phyloP scores from a whole-genome alignment of 495 filamentous ascomycete genomes.

The Trichoderma reesei region DNA sequence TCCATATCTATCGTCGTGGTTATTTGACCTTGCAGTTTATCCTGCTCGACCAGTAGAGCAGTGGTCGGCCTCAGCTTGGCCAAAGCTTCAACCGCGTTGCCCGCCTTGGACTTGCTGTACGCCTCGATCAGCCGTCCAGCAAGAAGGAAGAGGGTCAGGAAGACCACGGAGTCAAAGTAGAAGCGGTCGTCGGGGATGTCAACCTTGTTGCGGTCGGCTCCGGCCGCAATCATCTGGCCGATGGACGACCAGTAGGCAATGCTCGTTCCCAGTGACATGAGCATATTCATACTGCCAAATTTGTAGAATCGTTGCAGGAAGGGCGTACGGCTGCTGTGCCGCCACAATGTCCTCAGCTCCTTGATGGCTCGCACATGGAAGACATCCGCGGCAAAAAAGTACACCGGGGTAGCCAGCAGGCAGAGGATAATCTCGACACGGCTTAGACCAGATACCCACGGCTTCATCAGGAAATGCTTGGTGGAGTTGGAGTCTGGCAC shows the following conservation, averaged over 20 bases:
- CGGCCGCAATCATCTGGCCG: conserved; percentile 65
- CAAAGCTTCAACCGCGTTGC: conserved; percentile 75
- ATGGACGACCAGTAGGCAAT: conserved; percentile 84
- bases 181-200: conserved; percentile 45
- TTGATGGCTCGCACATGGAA: conserved; percentile 75
- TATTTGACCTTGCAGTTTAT: conserved; percentile 22
- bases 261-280: conserved; percentile 80
- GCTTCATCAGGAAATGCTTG: conserved; percentile 55
- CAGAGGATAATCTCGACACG: conserved; percentile 77
- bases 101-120: conserved; percentile 86
- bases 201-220: conserved; percentile 27
- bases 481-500: conserved; percentile 47
- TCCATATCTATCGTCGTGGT: conserved; percentile 50
- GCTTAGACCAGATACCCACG: conserved; percentile 63
- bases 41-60: conserved; percentile 54
- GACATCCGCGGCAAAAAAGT: conserved; percentile 78
- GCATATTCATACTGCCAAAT: conserved; percentile 94
- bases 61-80: conserved; percentile 71
- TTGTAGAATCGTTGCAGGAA: conserved; percentile 71
- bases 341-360: conserved; percentile 73
- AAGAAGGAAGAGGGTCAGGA: conserved; percentile 85
- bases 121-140: conserved; percentile 72
- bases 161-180: conserved; percentile 93
- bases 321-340: conserved; percentile 65
- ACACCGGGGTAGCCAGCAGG: conserved; percentile 79